Evolutionary conservation across 2,329 filamentous ascomycete species (phyloP).

Genomic region (Lecanosticta acicola): DNA sequence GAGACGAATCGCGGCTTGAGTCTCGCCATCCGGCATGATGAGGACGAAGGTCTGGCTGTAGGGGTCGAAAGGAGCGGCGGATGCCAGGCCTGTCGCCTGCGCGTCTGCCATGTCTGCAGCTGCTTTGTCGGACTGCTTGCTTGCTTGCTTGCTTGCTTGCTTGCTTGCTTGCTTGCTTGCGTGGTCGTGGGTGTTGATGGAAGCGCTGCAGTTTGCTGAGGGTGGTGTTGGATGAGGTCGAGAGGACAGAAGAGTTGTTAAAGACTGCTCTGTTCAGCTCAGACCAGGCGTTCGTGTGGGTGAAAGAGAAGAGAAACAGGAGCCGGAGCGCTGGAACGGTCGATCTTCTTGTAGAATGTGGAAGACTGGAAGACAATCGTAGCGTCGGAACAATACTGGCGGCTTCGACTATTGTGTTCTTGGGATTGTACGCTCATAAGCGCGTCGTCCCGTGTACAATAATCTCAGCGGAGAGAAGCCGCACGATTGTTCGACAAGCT

Average conservation of each 20-base stretch:
- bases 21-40: constrained; percentile 38
- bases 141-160: not conserved
- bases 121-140: not conserved
- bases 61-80: constrained; percentile 42
- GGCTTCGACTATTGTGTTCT: not conserved
- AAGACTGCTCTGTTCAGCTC: not conserved
- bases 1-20: constrained; percentile 39
- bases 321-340: not conserved
- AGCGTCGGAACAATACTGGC: not conserved
- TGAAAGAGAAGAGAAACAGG: not conserved
- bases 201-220: not conserved
- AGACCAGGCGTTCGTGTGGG: not conserved
- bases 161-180: not conserved
- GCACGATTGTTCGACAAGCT: no score
- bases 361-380: not conserved
- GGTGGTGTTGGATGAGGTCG: not conserved
- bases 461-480: no score
- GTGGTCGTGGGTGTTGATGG: not conserved
- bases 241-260: not conserved
- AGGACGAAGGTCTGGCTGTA: constrained; percentile 50
- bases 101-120: not conserved
- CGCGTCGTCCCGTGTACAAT: no score
- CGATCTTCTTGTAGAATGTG: not conserved
- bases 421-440: no score
- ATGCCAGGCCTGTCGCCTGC: not conserved